Conservation (phyloP, 805 yeast species). For the baker's yeast (Saccharomyces cerevisiae) region DNA sequence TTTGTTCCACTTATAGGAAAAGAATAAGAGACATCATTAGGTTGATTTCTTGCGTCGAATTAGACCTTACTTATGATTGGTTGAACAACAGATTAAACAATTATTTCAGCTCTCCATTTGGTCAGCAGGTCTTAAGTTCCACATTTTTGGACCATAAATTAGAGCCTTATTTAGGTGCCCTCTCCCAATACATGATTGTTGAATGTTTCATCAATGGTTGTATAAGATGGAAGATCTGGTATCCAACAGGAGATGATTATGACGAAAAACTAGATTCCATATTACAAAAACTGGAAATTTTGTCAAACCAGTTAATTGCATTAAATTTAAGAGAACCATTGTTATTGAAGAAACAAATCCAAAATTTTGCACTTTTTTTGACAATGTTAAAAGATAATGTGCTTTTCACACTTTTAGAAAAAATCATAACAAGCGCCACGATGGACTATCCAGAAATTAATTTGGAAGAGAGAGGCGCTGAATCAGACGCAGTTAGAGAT, state of each 20-base stretch:
- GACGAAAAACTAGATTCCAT: constrained; percentile 46
- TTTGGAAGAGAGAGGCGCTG: constrained; percentile 48
- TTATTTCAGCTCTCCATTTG: constrained; percentile 65
- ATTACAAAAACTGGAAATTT: constrained; percentile 50
- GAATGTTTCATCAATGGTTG: constrained; percentile 90
- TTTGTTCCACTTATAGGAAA: constrained; percentile 70
- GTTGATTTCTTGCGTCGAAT: constrained; percentile 75
- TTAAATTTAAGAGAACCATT: constrained; percentile 75
- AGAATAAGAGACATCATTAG: constrained; percentile 87
- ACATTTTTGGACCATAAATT: constrained; percentile 47
- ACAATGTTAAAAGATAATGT: constrained; percentile 78
- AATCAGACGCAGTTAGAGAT: constrained; percentile 75
- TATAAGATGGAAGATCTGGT: constrained; percentile 94
- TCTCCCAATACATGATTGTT: constrained; percentile 74
- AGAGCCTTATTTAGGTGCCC: constrained; percentile 67
- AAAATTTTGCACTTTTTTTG: constrained; percentile 88
- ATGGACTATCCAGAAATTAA: constrained; percentile 60
- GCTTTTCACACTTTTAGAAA: constrained; percentile 79
- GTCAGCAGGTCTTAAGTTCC: constrained; percentile 52
- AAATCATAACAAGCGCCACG: constrained; percentile 75
- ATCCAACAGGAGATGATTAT: constrained; percentile 33
- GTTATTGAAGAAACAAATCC: constrained; percentile 75
- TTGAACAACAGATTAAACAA: constrained; percentile 60
- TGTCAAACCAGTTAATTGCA: constrained; percentile 67
- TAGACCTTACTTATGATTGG: constrained; percentile 78